Evolutionary conservation across 1,284 basidiomycete species (phyloP).

Genomic region (Coniophora puteana): DNA sequence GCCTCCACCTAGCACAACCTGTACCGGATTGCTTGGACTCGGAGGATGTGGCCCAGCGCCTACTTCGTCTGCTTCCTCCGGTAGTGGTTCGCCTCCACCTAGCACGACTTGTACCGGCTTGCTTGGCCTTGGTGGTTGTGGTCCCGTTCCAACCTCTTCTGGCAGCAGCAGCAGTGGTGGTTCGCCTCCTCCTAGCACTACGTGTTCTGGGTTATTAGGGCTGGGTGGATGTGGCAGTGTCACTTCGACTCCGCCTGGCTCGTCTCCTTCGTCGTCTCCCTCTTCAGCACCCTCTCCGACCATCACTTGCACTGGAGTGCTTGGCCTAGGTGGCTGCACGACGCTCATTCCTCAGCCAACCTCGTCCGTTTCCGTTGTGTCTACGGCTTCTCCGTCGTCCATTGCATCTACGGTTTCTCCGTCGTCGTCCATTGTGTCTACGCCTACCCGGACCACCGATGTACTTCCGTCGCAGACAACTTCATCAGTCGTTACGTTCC

Average conservation of each 20-base stretch:
- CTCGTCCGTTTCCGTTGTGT: too few species aligned
- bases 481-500: too few species aligned
- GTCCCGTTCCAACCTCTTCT: background rate
- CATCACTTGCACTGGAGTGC: too few species aligned
- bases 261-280: background rate
- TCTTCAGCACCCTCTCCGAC: too few species aligned
- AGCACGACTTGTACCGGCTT: background rate
- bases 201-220: background rate
- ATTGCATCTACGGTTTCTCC: too few species aligned
- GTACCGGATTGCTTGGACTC: background rate
- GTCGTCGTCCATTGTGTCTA: too few species aligned
- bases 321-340: too few species aligned
- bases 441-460: too few species aligned
- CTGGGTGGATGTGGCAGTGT: background rate
- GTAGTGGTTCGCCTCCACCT: background rate
- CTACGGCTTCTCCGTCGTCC: too few species aligned
- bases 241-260: constrained; percentile 3
- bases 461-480: too few species aligned
- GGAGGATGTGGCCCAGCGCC: background rate
- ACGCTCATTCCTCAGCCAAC: too few species aligned
- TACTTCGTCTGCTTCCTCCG: background rate
- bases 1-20: background rate
- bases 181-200: background rate
- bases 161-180: background rate
- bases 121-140: background rate